These are phyloP conservation scores for Prosopis cineraria DNA, from an alignment of 306 rosid species.

Conservation along the genomic window DNA sequence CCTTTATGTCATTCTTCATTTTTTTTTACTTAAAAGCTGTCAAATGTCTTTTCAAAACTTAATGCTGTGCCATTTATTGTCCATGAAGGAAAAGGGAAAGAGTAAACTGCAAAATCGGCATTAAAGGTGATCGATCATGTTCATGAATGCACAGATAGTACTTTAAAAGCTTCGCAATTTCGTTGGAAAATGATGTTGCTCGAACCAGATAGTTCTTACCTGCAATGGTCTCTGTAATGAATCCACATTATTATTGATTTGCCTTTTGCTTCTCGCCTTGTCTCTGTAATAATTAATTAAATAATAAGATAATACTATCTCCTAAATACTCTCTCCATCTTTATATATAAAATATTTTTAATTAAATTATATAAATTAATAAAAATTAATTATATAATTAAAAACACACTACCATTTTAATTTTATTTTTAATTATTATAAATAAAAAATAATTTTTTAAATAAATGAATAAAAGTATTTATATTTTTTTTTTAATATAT, in stretches of 20 bases:
- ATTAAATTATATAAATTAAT: too few species aligned
- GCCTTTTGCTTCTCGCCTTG: constrained; percentile 13
- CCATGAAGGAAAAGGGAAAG: not conserved
- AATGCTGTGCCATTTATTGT: not conserved
- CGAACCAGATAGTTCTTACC: constrained; percentile 40
- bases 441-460: too few species aligned
- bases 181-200: constrained; percentile 25
- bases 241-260: constrained; percentile 1
- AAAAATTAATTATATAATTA: too few species aligned
- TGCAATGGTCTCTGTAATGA: constrained; percentile 21
- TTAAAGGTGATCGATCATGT: constrained; percentile 35
- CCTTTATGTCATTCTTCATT: too few species aligned
- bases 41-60: not conserved
- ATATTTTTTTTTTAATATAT: too few species aligned
- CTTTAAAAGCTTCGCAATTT: constrained; percentile 23
- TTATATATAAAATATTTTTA: too few species aligned
- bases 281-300: not conserved
- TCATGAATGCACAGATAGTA: not conserved
- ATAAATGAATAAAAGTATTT: too few species aligned
- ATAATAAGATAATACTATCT: not conserved
- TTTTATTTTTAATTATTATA: too few species aligned
- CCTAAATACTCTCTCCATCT: too few species aligned
- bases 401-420: too few species aligned
- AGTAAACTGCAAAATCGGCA: constrained; percentile 42
- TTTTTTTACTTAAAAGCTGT: too few species aligned